phyloP scores from a whole-genome alignment of 2,329 filamentous ascomycete genomes.

The Nemania diffusa region DNA sequence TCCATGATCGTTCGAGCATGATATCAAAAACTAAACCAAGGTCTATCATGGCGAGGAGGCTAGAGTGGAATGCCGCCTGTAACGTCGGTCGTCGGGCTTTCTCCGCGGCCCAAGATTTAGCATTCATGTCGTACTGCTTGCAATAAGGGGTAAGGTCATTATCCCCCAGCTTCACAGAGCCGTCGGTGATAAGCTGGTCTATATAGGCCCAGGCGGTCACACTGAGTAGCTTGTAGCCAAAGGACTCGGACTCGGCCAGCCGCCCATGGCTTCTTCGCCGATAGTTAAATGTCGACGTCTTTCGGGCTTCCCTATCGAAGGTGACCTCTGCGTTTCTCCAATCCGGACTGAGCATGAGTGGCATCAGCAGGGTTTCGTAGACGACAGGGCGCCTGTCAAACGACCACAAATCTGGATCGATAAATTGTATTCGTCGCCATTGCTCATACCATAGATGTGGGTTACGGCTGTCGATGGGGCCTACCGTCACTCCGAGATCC shows the following conservation, averaged over 20 bases:
- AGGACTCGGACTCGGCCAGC: background rate
- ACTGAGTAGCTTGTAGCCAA: background rate
- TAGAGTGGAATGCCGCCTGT: background rate
- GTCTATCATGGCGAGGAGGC: background rate
- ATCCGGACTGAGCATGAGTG: background rate
- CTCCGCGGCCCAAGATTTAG: background rate
- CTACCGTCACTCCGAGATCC: background rate
- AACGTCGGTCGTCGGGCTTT: background rate
- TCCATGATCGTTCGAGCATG: background rate
- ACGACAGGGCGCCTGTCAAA: background rate
- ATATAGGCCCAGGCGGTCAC: background rate
- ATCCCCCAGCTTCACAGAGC: background rate
- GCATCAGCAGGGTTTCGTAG: background rate
- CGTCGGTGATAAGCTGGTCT: background rate
- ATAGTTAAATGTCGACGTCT: background rate
- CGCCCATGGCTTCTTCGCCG: background rate
- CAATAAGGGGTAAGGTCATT: background rate
- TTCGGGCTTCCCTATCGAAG: background rate
- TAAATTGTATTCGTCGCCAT: background rate
- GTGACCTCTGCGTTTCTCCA: background rate
- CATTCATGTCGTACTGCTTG: background rate
- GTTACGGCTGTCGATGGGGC: background rate
- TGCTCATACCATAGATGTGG: background rate
- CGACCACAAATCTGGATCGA: background rate
- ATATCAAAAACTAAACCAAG: background rate